These are phyloP conservation scores for Linum lewisii DNA, from an alignment of 345 rosid species.

Conservation along the genomic window DNA sequence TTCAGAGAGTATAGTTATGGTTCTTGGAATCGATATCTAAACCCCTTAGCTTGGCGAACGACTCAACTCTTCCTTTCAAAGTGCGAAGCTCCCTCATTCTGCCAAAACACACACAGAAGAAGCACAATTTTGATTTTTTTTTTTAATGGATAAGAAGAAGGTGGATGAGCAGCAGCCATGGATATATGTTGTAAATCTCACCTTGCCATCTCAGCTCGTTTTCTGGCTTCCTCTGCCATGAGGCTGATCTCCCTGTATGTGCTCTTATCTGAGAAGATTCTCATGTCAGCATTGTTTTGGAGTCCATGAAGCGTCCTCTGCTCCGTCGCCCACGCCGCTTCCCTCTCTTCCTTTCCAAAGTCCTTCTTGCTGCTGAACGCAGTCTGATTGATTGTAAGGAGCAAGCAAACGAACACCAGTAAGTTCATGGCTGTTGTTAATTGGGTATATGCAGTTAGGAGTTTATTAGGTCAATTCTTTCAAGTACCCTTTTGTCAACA, in stretches of 20 bases:
- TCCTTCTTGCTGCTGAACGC: constrained; percentile 36
- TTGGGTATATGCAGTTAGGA: too few species aligned
- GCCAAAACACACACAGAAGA: too few species aligned
- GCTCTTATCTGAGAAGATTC: constrained; percentile 19
- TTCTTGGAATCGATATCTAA: constrained; percentile 44
- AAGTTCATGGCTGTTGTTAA: too few species aligned
- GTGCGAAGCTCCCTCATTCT: constrained; percentile 31
- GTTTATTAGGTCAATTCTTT: too few species aligned
- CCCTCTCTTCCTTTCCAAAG: constrained; percentile 34
- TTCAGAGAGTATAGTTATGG: constrained; percentile 46
- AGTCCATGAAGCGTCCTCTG: constrained; percentile 37
- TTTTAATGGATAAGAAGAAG: too few species aligned
- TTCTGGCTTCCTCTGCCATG: constrained; percentile 48
- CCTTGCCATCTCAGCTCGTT: constrained; percentile 38
- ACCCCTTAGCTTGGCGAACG: constrained; percentile 48
- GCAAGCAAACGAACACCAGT: too few species aligned
- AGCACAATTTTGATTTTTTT: too few species aligned
- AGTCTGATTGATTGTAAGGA: constrained; percentile 21
- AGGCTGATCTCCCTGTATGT: constrained; percentile 19
- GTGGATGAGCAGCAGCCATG: too few species aligned
- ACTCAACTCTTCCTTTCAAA: constrained; percentile 55
- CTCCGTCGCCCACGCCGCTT: constrained; percentile 42
- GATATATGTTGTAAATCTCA: too few species aligned
- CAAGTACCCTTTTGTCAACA: constrained; percentile 21
- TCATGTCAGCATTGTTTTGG: constrained; percentile 10